phyloP scores from a whole-genome alignment of 1,284 basidiomycete genomes.

The Cronartium quercuum region DNA sequence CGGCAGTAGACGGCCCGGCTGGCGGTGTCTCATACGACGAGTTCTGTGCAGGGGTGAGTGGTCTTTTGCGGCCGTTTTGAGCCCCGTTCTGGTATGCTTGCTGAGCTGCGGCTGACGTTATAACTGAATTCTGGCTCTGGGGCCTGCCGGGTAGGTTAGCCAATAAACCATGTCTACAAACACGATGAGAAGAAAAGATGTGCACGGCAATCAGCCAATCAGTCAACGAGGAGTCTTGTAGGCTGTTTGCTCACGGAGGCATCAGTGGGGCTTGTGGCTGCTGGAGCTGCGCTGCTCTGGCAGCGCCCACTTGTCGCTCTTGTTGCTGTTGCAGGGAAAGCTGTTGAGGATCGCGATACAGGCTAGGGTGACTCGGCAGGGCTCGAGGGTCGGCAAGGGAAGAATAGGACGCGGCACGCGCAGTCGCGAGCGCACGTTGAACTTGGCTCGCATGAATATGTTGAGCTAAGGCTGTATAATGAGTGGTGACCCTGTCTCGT shows the following conservation, averaged over 20 bases:
- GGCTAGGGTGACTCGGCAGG: not conserved
- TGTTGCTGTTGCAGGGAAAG: conserved; percentile 5
- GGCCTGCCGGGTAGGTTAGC: not conserved
- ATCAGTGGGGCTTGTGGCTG: not conserved
- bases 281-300: not conserved
- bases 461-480: not conserved
- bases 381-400: not conserved
- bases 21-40: not conserved
- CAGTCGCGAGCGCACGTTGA: not conserved
- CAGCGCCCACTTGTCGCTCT: not conserved
- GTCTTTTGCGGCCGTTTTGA: not conserved
- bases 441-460: not conserved
- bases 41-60: not conserved
- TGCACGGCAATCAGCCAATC: not conserved
- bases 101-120: not conserved
- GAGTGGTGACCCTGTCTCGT: not conserved
- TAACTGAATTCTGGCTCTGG: not conserved
- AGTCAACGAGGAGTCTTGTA: not conserved
- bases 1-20: too few relatives aligned
- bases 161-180: not conserved
- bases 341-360: not conserved
- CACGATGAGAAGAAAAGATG: not conserved
- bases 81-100: not conserved
- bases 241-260: not conserved
- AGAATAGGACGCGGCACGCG: not conserved